Evolutionary conservation across 108 stramenopile genomes (phyloP), one percentile per base, ranked within the genome.

Genomic region (Nannochloropsis salina): DNA sequence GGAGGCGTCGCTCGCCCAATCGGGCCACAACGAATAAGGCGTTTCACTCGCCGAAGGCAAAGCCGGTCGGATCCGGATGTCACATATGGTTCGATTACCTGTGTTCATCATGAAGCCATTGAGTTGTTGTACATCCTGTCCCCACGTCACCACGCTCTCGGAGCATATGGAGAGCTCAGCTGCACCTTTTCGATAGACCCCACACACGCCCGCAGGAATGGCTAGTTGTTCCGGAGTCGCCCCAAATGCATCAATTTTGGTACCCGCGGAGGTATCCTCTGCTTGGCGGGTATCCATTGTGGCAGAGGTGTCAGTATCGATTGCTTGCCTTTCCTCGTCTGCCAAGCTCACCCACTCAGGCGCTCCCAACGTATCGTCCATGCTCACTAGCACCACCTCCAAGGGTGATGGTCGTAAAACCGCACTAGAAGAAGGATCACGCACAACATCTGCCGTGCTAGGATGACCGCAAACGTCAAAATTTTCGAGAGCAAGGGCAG

Each of bases 91-190:
- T 15, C 20, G 15, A 6, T 74, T 74, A n/a, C 61, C 61, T 74
- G 61, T 74, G 8, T 74, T 74, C 61, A 74, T 74, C 61, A 74
- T 74, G n/a, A 74, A 74, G 61, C 61, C 61, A 74, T 74, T 74
- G 20, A 74, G n/a, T 74, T 74, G 61, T n/a, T 74, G 61, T n/a
- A 74, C 61, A n/a, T 74, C 61, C 6, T 8, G 15, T n/a, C 61
- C 61, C 61, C 61, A 74, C 20, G 61, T 74, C 61, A 74, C 61
- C 61, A 74, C 3, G 61, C 61, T 74, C 20, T 74, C 61, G n/a
- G 61, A 74, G 8, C 61, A 74, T n/a, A 74, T 15, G n/a, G 61
- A 15, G 20, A 74, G 61, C 8, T 74, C 61, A n/a, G 61, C 61
- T n/a, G 15, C 61, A n/a, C 61, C 61, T n/a, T 74, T 74, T 15